Conservation (phyloP, 202 grass and related monocot genomes). For the Saccharum hybrid region DNA sequence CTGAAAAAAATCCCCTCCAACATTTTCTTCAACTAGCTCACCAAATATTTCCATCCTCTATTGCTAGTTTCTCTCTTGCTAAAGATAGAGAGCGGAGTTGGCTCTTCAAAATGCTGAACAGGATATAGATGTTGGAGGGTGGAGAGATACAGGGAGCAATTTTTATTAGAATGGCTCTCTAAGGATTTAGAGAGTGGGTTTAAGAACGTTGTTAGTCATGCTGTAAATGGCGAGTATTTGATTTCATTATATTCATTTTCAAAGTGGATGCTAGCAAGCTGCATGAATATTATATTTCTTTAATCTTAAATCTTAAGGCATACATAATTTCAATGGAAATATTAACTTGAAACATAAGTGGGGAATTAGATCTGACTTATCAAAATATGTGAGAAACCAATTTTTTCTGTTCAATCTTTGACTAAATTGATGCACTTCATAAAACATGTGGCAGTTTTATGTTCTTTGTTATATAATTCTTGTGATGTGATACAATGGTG, state of each 20-base stretch:
- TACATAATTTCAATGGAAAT: not conserved
- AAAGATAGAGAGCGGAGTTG: not conserved
- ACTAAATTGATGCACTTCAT: constrained; percentile 8
- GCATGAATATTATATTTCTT: not conserved
- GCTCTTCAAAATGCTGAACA: not conserved
- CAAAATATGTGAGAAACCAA: constrained; percentile 4
- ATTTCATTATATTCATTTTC: constrained; percentile 7
- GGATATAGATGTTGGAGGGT: not conserved
- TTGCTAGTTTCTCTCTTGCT: not conserved
- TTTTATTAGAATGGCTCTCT: not conserved
- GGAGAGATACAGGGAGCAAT: not conserved
- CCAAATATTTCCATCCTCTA: not conserved
- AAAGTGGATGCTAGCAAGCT: constrained; percentile 16
- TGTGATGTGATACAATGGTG: constrained; percentile 8
- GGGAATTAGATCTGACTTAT: constrained; percentile 6
- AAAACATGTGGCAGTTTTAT: not conserved
- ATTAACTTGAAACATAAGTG: too few species aligned
- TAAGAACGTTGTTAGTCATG: not conserved
- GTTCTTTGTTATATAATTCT: constrained; percentile 12
- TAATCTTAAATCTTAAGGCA: not conserved
- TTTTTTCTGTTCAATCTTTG: constrained; percentile 6
- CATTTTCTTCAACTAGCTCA: not conserved
- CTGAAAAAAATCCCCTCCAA: not conserved
- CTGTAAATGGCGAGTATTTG: not conserved
- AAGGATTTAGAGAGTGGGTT: not conserved